Conservation (phyloP, 176 grass and related monocot species). For the Cenchrus purpureus region DNA sequence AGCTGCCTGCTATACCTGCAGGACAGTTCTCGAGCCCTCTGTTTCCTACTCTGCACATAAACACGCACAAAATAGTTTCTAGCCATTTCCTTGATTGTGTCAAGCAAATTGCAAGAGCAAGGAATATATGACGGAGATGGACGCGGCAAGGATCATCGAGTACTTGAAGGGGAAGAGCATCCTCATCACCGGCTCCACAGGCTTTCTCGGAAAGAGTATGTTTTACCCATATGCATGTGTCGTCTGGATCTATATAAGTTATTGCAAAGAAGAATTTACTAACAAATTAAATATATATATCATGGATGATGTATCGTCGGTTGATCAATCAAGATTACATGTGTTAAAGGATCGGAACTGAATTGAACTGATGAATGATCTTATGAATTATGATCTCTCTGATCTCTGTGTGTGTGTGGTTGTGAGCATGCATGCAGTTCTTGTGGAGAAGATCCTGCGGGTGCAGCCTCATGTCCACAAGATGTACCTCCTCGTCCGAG, state of each 20-base stretch:
- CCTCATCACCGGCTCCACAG: constrained; percentile 87
- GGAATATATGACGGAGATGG: constrained; percentile 35
- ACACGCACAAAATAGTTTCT: too few relatives aligned
- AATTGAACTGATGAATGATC: neutral
- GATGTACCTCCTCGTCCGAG: constrained; percentile 81
- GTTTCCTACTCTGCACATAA: too few relatives aligned
- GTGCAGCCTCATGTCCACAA: constrained; percentile 74
- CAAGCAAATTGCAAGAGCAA: too few relatives aligned
- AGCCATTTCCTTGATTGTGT: too few relatives aligned
- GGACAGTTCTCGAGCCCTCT: neutral
- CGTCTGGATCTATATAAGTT: neutral
- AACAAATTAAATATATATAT: too few relatives aligned
- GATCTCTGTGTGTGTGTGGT: neutral
- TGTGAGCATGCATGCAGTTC: constrained; percentile 43
- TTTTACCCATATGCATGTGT: neutral
- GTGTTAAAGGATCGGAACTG: too few relatives aligned
- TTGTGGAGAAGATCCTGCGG: constrained; percentile 88
- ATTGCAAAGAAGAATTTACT: neutral
- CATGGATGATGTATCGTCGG: too few relatives aligned
- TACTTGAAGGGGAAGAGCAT: constrained; percentile 80
- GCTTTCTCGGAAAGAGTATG: constrained; percentile 88
- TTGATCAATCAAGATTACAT: neutral
- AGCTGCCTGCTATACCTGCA: neutral
- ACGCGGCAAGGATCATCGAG: constrained; percentile 56
- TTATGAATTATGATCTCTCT: neutral